Base-by-base conservation (phyloP, 106 monocot genomes). In the Ottelia alismoides region DNA sequence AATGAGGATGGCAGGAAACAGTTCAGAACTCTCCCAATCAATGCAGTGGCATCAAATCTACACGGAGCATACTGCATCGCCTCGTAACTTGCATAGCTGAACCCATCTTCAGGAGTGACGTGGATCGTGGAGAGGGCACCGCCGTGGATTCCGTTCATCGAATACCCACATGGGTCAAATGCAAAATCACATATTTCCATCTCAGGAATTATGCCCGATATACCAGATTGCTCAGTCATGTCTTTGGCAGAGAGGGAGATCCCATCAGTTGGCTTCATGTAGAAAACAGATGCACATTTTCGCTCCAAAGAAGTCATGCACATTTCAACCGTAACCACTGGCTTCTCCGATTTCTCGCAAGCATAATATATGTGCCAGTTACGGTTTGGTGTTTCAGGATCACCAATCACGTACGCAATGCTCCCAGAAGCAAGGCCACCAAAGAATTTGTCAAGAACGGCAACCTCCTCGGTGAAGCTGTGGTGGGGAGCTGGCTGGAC, bases 341-440 rank as follows among this genome's bases (percentile, higher is more conserved):
- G 84, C 22, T 71, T 43, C 62, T 82, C 82, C 16, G 78, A 68
- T 58, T 74, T 68, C 24, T 73, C 26, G 2, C 84, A 74, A 5
- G 98, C 89, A 61, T 82, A 82, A 50, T 92, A 92, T 7, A 92
- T 50, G 45, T 92, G 92, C 92, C 92, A 92, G 25, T 75, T 85
- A 18, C 57, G 77, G 20, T 79, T 73, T 2, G 87, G 78, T 7
- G 20, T 24, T 31, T 45, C 1, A 21, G 12, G 68, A 59, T 48
- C 27, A 48, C 50, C 48, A 30, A 61, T 44, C 10, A 48, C 60
- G 26, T 47, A 61, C n/a, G 60, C 60, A 26, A 47, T 61, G 2
- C 60, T 27, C n/a, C 60, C 60, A 26, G 60, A 61, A 14, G 47
- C 60, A 1, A 61, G 47, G 23, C 30, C 22, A 20, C 60, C 60